These are phyloP conservation scores for Bonia amplexicaulis DNA, from an alignment of 176 grass and related monocot species.

Conservation along the genomic window DNA sequence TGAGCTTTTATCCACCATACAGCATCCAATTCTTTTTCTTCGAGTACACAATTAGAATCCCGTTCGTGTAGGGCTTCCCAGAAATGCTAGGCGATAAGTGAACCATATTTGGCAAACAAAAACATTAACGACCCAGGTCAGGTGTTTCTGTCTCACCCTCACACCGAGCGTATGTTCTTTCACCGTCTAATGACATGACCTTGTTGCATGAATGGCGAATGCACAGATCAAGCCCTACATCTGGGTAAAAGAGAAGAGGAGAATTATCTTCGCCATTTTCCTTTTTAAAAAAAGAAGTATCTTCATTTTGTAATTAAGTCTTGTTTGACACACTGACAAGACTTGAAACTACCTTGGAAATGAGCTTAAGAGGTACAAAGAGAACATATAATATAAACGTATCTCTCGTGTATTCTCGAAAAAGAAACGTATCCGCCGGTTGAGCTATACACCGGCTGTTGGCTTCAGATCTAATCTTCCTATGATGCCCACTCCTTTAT, in stretches of 20 bases:
- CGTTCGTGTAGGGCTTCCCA: not conserved
- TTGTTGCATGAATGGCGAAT: constrained; percentile 16
- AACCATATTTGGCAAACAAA: constrained; percentile 21
- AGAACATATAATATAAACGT: too few relatives aligned
- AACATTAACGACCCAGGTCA: not conserved
- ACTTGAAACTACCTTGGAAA: not conserved
- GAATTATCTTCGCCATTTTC: not conserved
- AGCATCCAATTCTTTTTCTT: constrained; percentile 35
- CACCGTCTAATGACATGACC: not conserved
- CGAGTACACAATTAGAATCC: constrained; percentile 19
- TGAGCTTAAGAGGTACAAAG: not conserved
- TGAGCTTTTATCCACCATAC: constrained; percentile 3
- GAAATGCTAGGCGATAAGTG: constrained; percentile 8
- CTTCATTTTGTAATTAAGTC: not conserved
- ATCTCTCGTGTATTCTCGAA: not conserved
- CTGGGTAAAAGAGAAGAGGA: not conserved
- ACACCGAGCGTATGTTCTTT: constrained; percentile 19
- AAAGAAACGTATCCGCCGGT: not conserved
- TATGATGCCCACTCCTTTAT: not conserved
- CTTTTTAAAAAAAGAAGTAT: not conserved
- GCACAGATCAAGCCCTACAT: not conserved
- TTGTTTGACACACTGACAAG: not conserved
- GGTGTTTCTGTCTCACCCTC: constrained; percentile 9
- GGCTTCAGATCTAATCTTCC: constrained; percentile 10
- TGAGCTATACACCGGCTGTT: not conserved